Conservation (phyloP, 2,329 filamentous ascomycete species). For the Monilinia aucupariae region DNA sequence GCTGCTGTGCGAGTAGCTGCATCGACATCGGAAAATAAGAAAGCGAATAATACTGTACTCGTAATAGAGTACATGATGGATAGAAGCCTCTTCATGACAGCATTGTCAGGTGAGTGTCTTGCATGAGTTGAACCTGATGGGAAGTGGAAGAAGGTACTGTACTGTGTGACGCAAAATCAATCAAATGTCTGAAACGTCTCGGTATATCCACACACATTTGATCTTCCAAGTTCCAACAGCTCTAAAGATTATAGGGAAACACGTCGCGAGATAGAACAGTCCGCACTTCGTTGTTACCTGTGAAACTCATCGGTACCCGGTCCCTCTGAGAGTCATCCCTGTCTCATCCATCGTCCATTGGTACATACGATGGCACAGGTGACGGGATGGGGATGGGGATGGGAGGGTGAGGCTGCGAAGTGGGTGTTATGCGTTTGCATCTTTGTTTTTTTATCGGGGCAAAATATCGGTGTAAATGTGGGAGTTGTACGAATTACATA, state of each 20-base stretch:
- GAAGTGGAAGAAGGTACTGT: constrained; percentile 3
- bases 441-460: constrained; percentile 17
- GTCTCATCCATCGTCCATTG: constrained; percentile 4
- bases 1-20: constrained; percentile 1
- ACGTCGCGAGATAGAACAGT: constrained; percentile 17
- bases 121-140: no score
- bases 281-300: constrained; percentile 12
- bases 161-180: neutral
- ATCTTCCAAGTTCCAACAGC: no score
- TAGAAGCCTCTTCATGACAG: neutral
- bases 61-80: neutral
- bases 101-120: no score
- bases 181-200: neutral
- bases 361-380: neutral
- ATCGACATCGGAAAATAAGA: neutral
- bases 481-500: constrained; percentile 1
- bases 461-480: constrained; percentile 18
- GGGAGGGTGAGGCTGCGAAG: constrained; percentile 6
- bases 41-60: no score
- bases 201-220: constrained; percentile 13
- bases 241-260: constrained; percentile 7
- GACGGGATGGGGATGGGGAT: no score
- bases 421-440: constrained; percentile 18
- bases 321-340: neutral
- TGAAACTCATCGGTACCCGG: neutral